Percentiles rank a stretch among this genome's conserved stretches.
Evolutionary conservation across 78 protist species (phyloP).

Genomic region (Dictyostelium capitatum): DNA sequence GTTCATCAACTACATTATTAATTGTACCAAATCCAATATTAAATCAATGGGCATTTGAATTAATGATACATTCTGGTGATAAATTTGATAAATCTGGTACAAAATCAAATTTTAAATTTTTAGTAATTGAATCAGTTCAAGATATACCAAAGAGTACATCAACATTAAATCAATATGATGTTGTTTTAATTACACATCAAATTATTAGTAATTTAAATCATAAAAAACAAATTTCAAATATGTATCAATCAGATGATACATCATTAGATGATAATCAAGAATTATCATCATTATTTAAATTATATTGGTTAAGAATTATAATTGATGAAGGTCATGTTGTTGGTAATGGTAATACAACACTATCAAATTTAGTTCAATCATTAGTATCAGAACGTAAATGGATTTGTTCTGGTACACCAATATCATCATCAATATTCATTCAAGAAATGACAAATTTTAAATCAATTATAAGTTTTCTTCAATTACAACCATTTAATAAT

Average conservation of each 20-base stretch:
- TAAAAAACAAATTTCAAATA: no score
- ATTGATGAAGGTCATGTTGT: constrained; percentile 73
- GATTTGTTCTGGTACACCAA: constrained; percentile 60
- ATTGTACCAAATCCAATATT: constrained; percentile 39
- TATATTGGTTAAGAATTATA: constrained; percentile 49
- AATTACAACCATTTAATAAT: not conserved
- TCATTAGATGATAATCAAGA: not conserved
- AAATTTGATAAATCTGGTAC: no score
- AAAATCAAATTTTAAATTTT: not conserved
- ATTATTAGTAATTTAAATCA: constrained; percentile 8
- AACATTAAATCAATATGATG: constrained; percentile 17
- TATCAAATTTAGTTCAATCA: not conserved
- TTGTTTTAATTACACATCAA: constrained; percentile 26
- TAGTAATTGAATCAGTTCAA: not conserved
- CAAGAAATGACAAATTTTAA: constrained; percentile 17
- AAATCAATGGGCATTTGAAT: constrained; percentile 51
- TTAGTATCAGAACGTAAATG: constrained; percentile 25
- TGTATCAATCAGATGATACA: not conserved
- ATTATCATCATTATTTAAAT: not conserved
- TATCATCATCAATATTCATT: not conserved
- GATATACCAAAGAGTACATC: not conserved
- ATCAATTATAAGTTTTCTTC: constrained; percentile 36
- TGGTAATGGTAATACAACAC: constrained; percentile 5
- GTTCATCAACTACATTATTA: constrained; percentile 24
- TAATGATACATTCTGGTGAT: not conserved